Percentiles rank a stretch among this genome's conserved stretches.
phyloP scores from a whole-genome alignment of 2,329 filamentous ascomycete genomes.

The Fusarium sublunatum region DNA sequence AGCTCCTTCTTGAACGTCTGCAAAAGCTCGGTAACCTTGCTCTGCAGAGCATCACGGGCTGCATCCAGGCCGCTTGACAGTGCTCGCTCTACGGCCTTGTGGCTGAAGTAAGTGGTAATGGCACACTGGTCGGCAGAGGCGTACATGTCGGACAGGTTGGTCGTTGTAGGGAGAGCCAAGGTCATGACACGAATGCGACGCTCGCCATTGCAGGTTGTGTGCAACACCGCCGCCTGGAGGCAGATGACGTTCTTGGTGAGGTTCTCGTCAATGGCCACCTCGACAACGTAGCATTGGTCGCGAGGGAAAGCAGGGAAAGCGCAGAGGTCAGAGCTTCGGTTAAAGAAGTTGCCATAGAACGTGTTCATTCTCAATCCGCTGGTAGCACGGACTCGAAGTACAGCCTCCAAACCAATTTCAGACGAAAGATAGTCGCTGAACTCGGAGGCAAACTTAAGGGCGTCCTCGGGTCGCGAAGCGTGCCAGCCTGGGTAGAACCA shows the following conservation, averaged over 20 bases:
- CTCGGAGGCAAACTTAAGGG: constrained; percentile 96
- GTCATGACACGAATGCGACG: constrained; percentile 95
- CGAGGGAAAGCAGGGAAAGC: constrained; percentile 98
- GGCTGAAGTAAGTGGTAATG: constrained; percentile 92
- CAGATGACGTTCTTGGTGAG: constrained; percentile 92
- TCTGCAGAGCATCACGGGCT: constrained; percentile 88
- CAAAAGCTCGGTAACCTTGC: constrained; percentile 90
- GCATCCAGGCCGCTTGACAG: constrained; percentile 88
- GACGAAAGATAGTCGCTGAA: constrained; percentile 97
- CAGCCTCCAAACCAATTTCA: constrained; percentile 95
- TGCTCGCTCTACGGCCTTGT: constrained; percentile 95
- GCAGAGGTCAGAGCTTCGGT: constrained; percentile 95
- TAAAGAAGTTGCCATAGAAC: constrained; percentile 99
- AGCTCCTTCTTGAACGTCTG: constrained; percentile 98
- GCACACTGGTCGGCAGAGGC: constrained; percentile 95
- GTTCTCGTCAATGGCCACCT: constrained; percentile 97
- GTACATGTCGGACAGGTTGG: constrained; percentile 89
- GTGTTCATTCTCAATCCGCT: constrained; percentile 96
- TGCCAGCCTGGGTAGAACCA: constrained; percentile 99
- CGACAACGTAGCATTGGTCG: constrained; percentile 97
- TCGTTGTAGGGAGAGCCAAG: constrained; percentile 90
- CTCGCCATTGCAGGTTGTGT: constrained; percentile 98
- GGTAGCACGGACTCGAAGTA: constrained; percentile 92
- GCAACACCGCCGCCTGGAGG: constrained; percentile 92
- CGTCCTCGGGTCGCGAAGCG: constrained; percentile 90